Evolutionary conservation across 805 yeast species (phyloP), one percentile per base, ranked within the genome.

Genomic region (Dipodascopsis tothii): DNA sequence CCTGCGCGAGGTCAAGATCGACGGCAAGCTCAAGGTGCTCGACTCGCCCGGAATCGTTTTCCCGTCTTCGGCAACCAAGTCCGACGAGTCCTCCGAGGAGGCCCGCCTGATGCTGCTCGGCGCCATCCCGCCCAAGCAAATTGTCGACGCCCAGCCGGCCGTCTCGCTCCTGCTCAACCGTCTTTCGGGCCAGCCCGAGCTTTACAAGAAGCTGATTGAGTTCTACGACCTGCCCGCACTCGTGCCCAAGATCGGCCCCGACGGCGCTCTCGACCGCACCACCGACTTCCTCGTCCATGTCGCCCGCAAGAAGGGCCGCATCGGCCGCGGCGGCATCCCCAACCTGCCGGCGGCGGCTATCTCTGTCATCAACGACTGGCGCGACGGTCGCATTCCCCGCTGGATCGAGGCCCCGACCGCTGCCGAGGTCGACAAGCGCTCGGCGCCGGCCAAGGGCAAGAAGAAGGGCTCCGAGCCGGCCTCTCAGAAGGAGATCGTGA

Each of bases 1-100:
- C 2, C 69, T 92, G 62, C 78, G 96, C 67, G 94, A 87, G 63
- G 87, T 90, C 46, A 92, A 90, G 67, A 74, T 90, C 48, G 98
- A 90, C 64, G 82, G 80, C 60, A 87, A 87, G 64, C 74, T 90
- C 56, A 85, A 83, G 64, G 73, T 90, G 52, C 72, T 90, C 59
- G 98, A 90, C 65, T 85, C 96, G 43, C 98, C 98, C 41, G 98
- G 98, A 61, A 92, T 90, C 50, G 96, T 92, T 33, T 90, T 92
- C 78, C 97, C 97, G 40, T 54, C 62, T 6, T 44, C 37, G 43
- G 40, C 40, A 30, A 35, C 37, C 39, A 38, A 41, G 39, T 17
- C 54, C 53, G 41, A 48, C 27, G 40, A 50, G 39, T 50, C 79
- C 73, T 58, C 62, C 20, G 84, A 81, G 52, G 85, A 81, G 62